Percentiles rank a stretch among this genome's conserved stretches.
Conservation (phyloP, 768 basidiomycete genomes). For the Xerocomellus chrysenteron region DNA sequence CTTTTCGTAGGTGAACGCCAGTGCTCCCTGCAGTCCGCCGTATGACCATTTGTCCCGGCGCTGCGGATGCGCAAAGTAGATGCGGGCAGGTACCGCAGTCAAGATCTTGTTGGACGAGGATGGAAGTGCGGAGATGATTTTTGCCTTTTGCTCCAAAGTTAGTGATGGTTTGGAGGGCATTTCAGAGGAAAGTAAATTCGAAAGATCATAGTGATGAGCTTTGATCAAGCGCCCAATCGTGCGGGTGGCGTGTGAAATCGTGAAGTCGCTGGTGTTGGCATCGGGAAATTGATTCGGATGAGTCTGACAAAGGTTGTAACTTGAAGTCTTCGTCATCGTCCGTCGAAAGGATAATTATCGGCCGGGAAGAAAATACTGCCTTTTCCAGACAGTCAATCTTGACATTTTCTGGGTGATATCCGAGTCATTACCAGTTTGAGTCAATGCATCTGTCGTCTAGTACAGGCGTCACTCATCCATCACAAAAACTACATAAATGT, state of each 20-base stretch:
- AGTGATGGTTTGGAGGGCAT: slow-evolving; percentile 81
- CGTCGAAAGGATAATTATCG: no score
- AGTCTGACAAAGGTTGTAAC: no score
- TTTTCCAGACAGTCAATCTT: no score
- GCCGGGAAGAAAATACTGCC: no score
- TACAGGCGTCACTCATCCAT: no score
- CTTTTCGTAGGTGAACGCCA: slow-evolving; percentile 69
- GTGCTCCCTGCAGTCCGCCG: slow-evolving; percentile 81
- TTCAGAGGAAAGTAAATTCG: slow-evolving; percentile 3
- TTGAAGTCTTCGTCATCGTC: no score
- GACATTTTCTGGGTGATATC: no score
- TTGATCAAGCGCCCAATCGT: slow-evolving; percentile 5
- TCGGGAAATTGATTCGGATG: no score
- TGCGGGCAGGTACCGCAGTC: slow-evolving; percentile 76
- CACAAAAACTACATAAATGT: no score
- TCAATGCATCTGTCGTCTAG: no score
- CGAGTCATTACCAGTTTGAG: no score
- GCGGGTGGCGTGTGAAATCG: slow-evolving; percentile 14
- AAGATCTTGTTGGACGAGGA: slow-evolving; percentile 67
- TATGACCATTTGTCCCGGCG: slow-evolving; percentile 83
- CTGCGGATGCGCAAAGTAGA: slow-evolving; percentile 87
- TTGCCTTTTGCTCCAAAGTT: slow-evolving; percentile 71
- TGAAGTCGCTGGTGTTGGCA: no score
- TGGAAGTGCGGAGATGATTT: slow-evolving; percentile 65
- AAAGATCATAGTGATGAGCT: background rate